Base-by-base conservation (phyloP, 2,329 filamentous ascomycete species). In the Sclerotiophoma versabilis region DNA sequence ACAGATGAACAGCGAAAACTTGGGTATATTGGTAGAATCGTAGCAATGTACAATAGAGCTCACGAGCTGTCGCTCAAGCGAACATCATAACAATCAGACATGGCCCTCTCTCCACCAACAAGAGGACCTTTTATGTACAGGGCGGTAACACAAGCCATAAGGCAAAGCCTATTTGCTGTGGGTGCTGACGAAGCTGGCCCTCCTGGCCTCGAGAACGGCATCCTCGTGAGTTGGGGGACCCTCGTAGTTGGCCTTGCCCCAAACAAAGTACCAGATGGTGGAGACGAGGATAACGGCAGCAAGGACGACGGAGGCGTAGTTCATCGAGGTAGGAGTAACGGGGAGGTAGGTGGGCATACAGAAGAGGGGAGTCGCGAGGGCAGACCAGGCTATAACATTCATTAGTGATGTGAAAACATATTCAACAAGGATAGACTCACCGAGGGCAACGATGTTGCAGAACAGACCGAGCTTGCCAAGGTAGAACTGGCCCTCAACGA, bases 281-380 rank as follows among this genome's bases (percentile, higher is more conserved):
- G 88, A 84, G 52, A 91, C 81, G 32, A 78, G 42, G 49, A 84
- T 81, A 58, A 89, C 87, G 5, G 80, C 86, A 22, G 88, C 83
- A 63, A 91, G 90, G n/a, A 92, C 88, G 27, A 87, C 88, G 12
- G 86, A 86, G 1, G 88, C 88, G 73, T 90, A 92, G 80, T 92
- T 92, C 80, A 91, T 87, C 32, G 79, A 81, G 15, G 75, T 70
- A 5, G 81, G 74, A 0, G 80, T 82, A 32, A 89, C 85, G 5
- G 85, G 85, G n/a, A 89, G 76, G 36, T 75, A 75, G 0, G 85
- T 82, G 0, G 87, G 88, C 86, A 90, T 89, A 75, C 86, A 91
- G 80, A 91, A 91, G 14, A 91, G 82, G 1, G 88, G 87, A 46
- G 91, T 84, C 29, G 87, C 87, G 48, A 92, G 81, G 12, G 81